These are phyloP conservation scores for Cudoniella acicularis DNA, from an alignment of 495 filamentous ascomycete genomes.

Conservation along the genomic window DNA sequence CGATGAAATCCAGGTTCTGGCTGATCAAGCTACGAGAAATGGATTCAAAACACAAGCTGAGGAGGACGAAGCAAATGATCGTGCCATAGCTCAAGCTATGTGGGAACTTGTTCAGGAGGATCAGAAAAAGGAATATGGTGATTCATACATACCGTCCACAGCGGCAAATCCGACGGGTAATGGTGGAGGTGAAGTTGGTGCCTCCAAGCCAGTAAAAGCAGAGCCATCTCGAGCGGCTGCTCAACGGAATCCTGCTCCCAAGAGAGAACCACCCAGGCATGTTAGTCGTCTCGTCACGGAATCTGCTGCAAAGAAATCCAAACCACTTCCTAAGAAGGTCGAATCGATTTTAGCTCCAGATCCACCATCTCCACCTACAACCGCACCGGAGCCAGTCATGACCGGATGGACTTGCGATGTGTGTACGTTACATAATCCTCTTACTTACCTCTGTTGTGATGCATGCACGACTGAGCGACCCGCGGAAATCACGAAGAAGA, in stretches of 20 bases:
- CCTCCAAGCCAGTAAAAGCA: conserved; percentile 1
- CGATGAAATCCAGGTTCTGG: conserved; percentile 55
- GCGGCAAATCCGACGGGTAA: conserved; percentile 58
- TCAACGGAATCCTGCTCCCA: conserved; percentile 9
- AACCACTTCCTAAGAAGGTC: conserved; percentile 18
- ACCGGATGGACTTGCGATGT: conserved; percentile 68
- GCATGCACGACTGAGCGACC: conserved; percentile 69
- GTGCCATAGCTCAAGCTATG: conserved; percentile 81
- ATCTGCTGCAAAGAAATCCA: conserved; percentile 23
- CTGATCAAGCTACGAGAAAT: conserved; percentile 63
- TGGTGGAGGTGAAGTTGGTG: conserved; percentile 25
- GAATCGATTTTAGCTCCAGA: conserved; percentile 6
- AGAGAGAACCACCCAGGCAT: conserved; percentile 18
- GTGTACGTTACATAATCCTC: conserved; percentile 82
- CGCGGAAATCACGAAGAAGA: conserved; percentile 27
- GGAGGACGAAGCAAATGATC: conserved; percentile 86
- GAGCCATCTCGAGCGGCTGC: neutral
- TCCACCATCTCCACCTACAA: neutral
- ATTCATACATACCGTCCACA: conserved; percentile 61
- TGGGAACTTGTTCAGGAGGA: conserved; percentile 89
- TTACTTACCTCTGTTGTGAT: conserved; percentile 68
- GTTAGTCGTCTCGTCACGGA: conserved; percentile 28
- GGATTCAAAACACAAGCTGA: conserved; percentile 82
- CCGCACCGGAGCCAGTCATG: neutral
- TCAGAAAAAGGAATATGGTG: conserved; percentile 60